These are phyloP conservation scores for Neofusicoccum sp. DNA, from an alignment of 2,329 filamentous ascomycete species.

Conservation along the genomic window DNA sequence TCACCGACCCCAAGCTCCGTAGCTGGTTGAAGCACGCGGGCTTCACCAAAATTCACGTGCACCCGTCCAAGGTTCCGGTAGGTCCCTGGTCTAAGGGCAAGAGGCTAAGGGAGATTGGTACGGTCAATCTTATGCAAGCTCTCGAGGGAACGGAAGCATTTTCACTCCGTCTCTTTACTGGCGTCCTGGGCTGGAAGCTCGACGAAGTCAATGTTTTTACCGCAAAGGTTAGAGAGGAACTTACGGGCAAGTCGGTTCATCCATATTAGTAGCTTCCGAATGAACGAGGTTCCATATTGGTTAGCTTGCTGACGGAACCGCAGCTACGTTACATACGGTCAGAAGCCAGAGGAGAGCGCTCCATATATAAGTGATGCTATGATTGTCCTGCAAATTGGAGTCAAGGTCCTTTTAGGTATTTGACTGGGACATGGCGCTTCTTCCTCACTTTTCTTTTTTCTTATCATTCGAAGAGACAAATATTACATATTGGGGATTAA, in stretches of 20 bases:
- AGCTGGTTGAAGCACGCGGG: constrained; percentile 38
- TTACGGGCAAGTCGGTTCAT: constrained; percentile 29
- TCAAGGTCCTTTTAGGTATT: no score
- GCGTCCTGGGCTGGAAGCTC: constrained; percentile 41
- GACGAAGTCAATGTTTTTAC: constrained; percentile 46
- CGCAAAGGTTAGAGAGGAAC: constrained; percentile 28
- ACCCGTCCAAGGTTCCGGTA: constrained; percentile 28
- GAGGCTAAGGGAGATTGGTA: constrained; percentile 21
- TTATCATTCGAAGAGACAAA: no score
- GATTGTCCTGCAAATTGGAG: no score
- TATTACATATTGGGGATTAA: no score
- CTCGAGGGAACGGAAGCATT: constrained; percentile 44
- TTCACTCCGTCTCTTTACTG: constrained; percentile 42
- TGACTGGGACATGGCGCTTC: no score
- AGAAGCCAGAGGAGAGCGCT: not conserved
- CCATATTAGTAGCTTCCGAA: constrained; percentile 24
- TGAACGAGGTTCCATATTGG: not conserved
- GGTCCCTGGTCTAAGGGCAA: constrained; percentile 27
- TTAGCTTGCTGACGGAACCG: not conserved
- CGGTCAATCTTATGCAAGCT: constrained; percentile 40
- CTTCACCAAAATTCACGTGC: constrained; percentile 43
- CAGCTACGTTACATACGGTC: constrained; percentile 4
- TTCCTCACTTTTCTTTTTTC: no score
- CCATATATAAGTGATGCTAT: no score
- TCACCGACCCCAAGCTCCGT: constrained; percentile 34